phyloP scores from a whole-genome alignment of 148 eudicot species.

The Silene conica region DNA sequence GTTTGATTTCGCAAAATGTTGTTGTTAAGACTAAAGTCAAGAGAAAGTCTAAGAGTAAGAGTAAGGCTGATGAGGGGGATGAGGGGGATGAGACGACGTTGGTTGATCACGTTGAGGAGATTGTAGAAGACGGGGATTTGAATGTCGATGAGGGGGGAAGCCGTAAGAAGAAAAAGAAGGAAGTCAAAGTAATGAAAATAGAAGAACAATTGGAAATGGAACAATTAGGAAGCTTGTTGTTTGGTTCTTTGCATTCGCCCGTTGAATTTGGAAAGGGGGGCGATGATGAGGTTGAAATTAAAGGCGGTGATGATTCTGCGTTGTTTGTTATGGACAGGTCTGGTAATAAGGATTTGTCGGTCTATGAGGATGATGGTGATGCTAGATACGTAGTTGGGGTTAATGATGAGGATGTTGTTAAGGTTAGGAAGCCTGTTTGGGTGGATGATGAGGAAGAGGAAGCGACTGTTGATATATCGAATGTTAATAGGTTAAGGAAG shows the following conservation, averaged over 20 bases:
- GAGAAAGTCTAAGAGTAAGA: constrained; percentile 56
- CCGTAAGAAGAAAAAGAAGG: constrained; percentile 50
- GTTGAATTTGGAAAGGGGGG: constrained; percentile 59
- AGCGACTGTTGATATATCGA: constrained; percentile 55
- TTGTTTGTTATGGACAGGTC: constrained; percentile 57
- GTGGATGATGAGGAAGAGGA: constrained; percentile 80
- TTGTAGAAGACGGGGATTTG: constrained; percentile 27
- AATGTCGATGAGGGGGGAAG: constrained; percentile 15
- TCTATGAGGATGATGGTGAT: constrained; percentile 42
- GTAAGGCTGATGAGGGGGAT: constrained; percentile 18
- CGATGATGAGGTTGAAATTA: constrained; percentile 24
- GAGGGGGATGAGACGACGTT: constrained; percentile 30
- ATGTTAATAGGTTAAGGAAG: constrained; percentile 72
- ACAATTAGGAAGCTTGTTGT: constrained; percentile 54
- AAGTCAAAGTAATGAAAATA: constrained; percentile 26
- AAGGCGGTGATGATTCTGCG: constrained; percentile 29
- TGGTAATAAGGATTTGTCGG: constrained; percentile 34
- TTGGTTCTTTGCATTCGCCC: constrained; percentile 67
- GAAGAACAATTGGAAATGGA: constrained; percentile 61
- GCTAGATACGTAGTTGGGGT: constrained; percentile 22
- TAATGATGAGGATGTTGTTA: constrained; percentile 30
- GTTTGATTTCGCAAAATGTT: constrained; percentile 74
- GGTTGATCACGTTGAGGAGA: constrained; percentile 25
- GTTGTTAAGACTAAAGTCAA: constrained; percentile 34
- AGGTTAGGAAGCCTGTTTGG: constrained; percentile 75